These are phyloP conservation scores for Colletotrichum sp. DNA, from an alignment of 2,329 filamentous ascomycete genomes.

Conservation along the genomic window DNA sequence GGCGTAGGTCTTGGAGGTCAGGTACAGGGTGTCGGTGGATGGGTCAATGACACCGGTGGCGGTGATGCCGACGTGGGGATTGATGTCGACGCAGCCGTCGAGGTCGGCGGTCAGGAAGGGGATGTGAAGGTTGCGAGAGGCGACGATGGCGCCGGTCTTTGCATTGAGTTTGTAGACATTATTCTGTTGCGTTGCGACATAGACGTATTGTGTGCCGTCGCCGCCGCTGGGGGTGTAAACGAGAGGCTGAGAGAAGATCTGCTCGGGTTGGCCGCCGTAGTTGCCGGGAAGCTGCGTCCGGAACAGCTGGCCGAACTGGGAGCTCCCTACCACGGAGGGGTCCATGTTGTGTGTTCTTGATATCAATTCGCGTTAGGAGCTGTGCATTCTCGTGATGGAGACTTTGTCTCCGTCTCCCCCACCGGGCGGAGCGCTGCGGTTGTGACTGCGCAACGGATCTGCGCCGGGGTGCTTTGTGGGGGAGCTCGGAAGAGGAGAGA, in stretches of 20 bases:
- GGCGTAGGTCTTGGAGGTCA: constrained; percentile 47
- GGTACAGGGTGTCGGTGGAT: constrained; percentile 46
- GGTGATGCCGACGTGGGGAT: constrained; percentile 50
- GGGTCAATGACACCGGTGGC: constrained; percentile 52
- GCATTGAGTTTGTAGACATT: constrained; percentile 62
- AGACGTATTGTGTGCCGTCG: constrained; percentile 55
- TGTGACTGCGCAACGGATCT: neutral
- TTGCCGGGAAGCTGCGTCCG: constrained; percentile 54
- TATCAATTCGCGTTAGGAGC: neutral
- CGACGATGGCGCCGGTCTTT: constrained; percentile 56
- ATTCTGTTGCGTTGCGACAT: constrained; percentile 61
- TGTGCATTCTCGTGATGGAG: neutral
- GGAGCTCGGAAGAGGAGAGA: too few species aligned
- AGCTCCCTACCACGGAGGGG: constrained; percentile 58
- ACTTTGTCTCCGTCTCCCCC: neutral
- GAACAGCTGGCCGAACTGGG: constrained; percentile 61
- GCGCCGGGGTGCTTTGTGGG: neutral
- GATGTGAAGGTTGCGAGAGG: constrained; percentile 49
- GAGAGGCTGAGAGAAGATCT: constrained; percentile 56
- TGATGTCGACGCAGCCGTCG: constrained; percentile 52
- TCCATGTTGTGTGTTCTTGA: constrained; percentile 65
- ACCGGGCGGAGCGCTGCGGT: neutral
- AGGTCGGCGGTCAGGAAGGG: constrained; percentile 56
- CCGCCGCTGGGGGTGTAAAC: constrained; percentile 51
- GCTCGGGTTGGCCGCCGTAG: constrained; percentile 54